phyloP scores from a whole-genome alignment of 2,329 filamentous ascomycete genomes.

The Cordyceps pruinosa region DNA sequence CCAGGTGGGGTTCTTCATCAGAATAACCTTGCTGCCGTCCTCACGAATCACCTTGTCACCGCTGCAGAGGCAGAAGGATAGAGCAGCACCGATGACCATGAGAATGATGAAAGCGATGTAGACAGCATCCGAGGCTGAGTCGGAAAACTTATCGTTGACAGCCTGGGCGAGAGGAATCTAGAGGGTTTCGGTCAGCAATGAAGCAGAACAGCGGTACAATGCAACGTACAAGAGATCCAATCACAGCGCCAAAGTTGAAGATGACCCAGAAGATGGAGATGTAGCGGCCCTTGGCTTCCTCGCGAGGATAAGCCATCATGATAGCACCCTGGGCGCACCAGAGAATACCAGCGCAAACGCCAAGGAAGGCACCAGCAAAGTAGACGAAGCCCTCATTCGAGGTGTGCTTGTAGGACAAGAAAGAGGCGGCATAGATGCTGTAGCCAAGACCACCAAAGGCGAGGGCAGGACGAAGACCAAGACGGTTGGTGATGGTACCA shows the following conservation, averaged over 20 bases:
- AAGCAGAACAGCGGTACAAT: background rate
- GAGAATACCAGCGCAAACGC: constrained; percentile 70
- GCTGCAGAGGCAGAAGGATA: constrained; percentile 65
- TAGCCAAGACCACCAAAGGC: constrained; percentile 71
- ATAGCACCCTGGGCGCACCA: constrained; percentile 81
- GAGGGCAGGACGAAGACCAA: constrained; percentile 63
- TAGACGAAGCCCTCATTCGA: constrained; percentile 63
- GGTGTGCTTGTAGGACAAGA: constrained; percentile 65
- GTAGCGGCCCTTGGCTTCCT: constrained; percentile 76
- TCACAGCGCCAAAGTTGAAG: constrained; percentile 86
- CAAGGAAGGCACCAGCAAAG: constrained; percentile 69
- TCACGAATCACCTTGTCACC: constrained; percentile 65
- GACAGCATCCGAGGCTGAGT: constrained; percentile 65
- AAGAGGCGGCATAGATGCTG: constrained; percentile 64
- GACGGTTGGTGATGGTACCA: constrained; percentile 69
- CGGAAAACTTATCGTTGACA: constrained; percentile 41
- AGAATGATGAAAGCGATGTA: constrained; percentile 85
- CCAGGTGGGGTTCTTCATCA: constrained; percentile 90
- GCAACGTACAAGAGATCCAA: constrained; percentile 57
- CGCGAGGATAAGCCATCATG: constrained; percentile 84
- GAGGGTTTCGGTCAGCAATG: background rate
- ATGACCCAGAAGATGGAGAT: constrained; percentile 94
- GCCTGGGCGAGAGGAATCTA: constrained; percentile 69
- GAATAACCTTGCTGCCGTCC: constrained; percentile 72
- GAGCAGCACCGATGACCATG: constrained; percentile 62